Conservation (phyloP, 306 rosid genomes). For the Dicorynia guianensis region DNA sequence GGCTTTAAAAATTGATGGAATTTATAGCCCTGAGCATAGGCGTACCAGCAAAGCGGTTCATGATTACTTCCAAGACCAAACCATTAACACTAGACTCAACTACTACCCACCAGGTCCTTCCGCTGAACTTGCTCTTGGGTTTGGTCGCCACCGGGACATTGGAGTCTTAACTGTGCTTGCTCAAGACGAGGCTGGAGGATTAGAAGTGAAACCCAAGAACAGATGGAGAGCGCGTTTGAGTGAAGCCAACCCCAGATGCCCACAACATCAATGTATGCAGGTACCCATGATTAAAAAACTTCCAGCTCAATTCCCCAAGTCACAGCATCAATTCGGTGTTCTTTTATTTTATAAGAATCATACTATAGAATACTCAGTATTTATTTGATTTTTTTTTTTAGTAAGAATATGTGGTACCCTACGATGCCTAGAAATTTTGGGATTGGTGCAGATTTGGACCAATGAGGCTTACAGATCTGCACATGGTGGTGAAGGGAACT, state of each 20-base stretch:
- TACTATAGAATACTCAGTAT: no score
- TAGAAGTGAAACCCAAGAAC: slow-evolving; percentile 64
- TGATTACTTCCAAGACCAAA: slow-evolving; percentile 58
- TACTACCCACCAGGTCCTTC: slow-evolving; percentile 72
- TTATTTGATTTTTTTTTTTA: neutral
- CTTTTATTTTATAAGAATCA: no score
- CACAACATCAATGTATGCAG: slow-evolving; percentile 70
- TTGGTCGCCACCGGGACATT: slow-evolving; percentile 66
- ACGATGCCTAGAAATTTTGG: neutral
- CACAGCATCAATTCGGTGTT: neutral
- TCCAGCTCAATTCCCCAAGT: neutral
- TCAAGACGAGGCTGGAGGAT: slow-evolving; percentile 72
- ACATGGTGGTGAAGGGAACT: slow-evolving; percentile 65
- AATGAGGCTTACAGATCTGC: slow-evolving; percentile 71
- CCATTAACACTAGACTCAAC: slow-evolving; percentile 52
- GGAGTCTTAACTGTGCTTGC: slow-evolving; percentile 65
- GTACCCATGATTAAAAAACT: slow-evolving; percentile 22
- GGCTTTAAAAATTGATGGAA: slow-evolving; percentile 57
- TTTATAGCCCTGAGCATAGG: slow-evolving; percentile 67
- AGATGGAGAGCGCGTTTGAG: slow-evolving; percentile 68
- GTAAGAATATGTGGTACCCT: no score
- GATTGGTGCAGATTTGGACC: slow-evolving; percentile 71
- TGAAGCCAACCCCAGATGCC: slow-evolving; percentile 69
- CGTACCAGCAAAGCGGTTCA: slow-evolving; percentile 48
- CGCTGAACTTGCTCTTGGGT: slow-evolving; percentile 64